These are phyloP conservation scores for Plasmodium relictum DNA, from an alignment of 169 alveolate genomes.

Conservation along the genomic window DNA sequence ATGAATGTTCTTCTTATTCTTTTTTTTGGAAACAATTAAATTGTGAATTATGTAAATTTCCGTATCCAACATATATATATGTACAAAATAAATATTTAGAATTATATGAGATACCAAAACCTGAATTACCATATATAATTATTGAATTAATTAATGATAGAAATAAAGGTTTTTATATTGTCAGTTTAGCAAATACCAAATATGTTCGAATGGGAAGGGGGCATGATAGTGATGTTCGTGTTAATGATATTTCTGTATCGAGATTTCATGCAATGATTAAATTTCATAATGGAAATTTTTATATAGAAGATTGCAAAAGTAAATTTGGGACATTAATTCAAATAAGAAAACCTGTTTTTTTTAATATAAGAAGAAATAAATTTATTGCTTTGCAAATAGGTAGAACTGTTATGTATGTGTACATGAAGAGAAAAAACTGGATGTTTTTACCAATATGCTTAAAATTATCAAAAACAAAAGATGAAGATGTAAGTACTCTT, in stretches of 20 bases:
- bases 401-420: conserved; percentile 81
- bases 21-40: conserved; percentile 91
- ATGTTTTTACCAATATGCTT: conserved; percentile 50
- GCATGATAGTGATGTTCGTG: conserved; percentile 93
- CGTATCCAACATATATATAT: conserved; percentile 88
- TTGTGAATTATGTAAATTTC: conserved; percentile 95
- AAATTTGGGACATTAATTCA: conserved; percentile 96
- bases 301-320: conserved; percentile 93
- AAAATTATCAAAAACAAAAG: conserved; percentile 64
- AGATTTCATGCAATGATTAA: conserved; percentile 93
- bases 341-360: conserved; percentile 74
- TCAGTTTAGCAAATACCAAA: conserved; percentile 82
- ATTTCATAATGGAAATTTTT: conserved; percentile 90
- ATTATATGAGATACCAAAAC: conserved; percentile 90
- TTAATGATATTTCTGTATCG: conserved; percentile 96
- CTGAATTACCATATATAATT: conserved; percentile 89
- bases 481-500: conserved; percentile 67
- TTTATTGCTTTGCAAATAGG: conserved; percentile 83
- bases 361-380: conserved; percentile 57
- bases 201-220: conserved; percentile 93
- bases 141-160: conserved; percentile 85
- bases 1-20: conserved; percentile 79
- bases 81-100: conserved; percentile 86
- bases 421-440: conserved; percentile 75
- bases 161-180: conserved; percentile 87